Percentiles rank a stretch among this genome's conserved stretches.
Evolutionary conservation across 2,329 filamentous ascomycete species (phyloP).

Genomic region (Alternaria postmessia): DNA sequence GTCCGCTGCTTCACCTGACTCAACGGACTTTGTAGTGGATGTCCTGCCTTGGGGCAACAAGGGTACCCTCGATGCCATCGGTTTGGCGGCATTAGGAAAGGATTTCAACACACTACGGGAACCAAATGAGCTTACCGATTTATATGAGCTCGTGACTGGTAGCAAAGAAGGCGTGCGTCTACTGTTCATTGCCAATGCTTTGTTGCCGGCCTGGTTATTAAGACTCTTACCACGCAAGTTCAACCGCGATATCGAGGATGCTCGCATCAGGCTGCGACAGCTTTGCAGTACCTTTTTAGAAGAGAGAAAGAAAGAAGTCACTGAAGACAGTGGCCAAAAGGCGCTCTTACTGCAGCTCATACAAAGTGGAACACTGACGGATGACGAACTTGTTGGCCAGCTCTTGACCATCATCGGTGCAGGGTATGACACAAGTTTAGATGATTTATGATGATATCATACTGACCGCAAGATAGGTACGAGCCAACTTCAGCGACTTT

Average conservation of each 20-base stretch:
- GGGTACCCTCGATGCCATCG: slow-evolving; percentile 1
- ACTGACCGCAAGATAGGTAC: background rate
- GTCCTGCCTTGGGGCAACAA: background rate
- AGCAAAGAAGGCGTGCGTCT: background rate
- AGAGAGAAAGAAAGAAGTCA: background rate
- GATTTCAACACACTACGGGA: background rate
- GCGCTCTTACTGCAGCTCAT: slow-evolving; percentile 3
- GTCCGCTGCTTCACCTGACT: background rate
- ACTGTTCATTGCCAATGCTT: background rate
- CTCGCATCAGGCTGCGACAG: too few species aligned
- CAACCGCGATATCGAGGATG: background rate
- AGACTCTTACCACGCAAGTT: background rate
- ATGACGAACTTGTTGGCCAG: background rate
- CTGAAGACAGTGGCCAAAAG: background rate
- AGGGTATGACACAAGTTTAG: background rate
- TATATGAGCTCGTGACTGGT: slow-evolving; percentile 2
- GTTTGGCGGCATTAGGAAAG: slow-evolving; percentile 1
- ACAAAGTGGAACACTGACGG: background rate
- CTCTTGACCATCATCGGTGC: background rate
- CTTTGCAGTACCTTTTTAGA: background rate
- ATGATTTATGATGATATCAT: too few species aligned
- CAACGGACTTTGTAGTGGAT: background rate
- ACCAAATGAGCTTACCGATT: background rate
- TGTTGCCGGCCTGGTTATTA: background rate
- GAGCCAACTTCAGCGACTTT: slow-evolving; percentile 3